A percentile compares a stretch with the other conserved stretches of the same genome.
phyloP scores from a whole-genome alignment of 2,329 filamentous ascomycete genomes.

The Cladorrhinum sp. region DNA sequence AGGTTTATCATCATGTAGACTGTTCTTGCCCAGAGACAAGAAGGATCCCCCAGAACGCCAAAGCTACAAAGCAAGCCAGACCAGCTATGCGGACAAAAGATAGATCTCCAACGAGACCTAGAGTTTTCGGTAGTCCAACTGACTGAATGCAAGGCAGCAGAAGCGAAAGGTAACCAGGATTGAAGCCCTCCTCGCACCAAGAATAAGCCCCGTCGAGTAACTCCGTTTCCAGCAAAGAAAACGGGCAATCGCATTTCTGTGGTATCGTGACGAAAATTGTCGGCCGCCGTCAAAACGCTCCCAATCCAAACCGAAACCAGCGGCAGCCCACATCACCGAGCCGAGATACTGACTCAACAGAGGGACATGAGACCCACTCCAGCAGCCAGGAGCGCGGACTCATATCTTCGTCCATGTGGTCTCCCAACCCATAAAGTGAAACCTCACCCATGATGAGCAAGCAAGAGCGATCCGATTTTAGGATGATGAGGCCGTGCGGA shows the following conservation, averaged over 20 bases:
- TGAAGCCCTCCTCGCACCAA: slow-evolving; percentile 84
- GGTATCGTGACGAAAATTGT: slow-evolving; percentile 82
- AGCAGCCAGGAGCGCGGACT: slow-evolving; percentile 60
- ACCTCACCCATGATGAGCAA: slow-evolving; percentile 22
- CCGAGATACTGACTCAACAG: slow-evolving; percentile 21
- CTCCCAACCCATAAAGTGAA: slow-evolving; percentile 35
- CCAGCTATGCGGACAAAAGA: slow-evolving; percentile 27
- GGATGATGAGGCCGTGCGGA: slow-evolving; percentile 29
- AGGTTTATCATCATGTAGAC: slow-evolving; percentile 86
- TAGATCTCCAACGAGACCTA: slow-evolving; percentile 40
- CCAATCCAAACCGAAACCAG: slow-evolving; percentile 38
- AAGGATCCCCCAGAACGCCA: slow-evolving; percentile 32
- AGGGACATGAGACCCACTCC: slow-evolving; percentile 24
- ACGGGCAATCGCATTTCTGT: slow-evolving; percentile 98
- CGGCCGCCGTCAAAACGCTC: slow-evolving; percentile 50
- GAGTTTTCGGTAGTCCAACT: slow-evolving; percentile 55
- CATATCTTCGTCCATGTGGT: slow-evolving; percentile 80
- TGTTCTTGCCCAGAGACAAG: slow-evolving; percentile 34
- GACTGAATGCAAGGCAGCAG: too few relatives aligned
- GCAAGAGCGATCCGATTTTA: slow-evolving; percentile 31
- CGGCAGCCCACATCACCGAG: slow-evolving; percentile 41
- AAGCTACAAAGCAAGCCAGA: slow-evolving; percentile 29
- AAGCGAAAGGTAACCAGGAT: slow-evolving; percentile 37
- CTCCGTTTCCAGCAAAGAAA: slow-evolving; percentile 43
- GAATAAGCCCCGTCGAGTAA: slow-evolving; percentile 99